Evolutionary conservation across 2,329 filamentous ascomycete genomes (phyloP).

Genomic region (Aspergillus sp.): DNA sequence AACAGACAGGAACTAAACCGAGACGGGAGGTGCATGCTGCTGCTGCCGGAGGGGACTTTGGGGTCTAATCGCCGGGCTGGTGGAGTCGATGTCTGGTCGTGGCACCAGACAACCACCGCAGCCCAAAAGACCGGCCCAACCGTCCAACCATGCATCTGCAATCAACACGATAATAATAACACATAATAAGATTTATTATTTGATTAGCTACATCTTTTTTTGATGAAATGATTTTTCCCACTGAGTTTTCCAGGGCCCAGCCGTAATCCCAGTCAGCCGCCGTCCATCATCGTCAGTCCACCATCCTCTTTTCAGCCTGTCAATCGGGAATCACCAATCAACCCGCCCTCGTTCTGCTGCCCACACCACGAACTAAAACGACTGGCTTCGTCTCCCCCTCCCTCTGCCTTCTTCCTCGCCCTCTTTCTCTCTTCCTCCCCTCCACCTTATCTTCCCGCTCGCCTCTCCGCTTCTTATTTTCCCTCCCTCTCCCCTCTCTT

Average conservation of each 20-base stretch:
- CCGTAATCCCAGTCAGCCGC: no score
- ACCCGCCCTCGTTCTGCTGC: conserved; percentile 10
- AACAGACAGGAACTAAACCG: conserved; percentile 21
- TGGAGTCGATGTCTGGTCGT: conserved; percentile 36
- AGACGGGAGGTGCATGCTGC: conserved; percentile 31
- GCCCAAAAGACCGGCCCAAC: conserved; percentile 41
- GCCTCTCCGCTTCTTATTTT: conserved; percentile 19
- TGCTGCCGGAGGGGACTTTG: no score
- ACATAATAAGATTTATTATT: background rate
- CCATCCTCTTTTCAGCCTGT: no score
- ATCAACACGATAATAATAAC: background rate
- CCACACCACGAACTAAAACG: background rate
- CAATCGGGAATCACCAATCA: conserved; percentile 1
- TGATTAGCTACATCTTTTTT: no score
- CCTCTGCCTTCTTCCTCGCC: background rate
- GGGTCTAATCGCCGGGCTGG: conserved; percentile 21
- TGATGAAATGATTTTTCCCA: background rate
- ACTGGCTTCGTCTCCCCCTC: conserved; percentile 13
- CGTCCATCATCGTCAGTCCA: no score
- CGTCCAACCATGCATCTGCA: conserved; percentile 18
- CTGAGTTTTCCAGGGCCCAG: background rate
- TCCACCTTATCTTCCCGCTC: conserved; percentile 9
- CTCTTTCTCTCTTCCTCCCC: background rate
- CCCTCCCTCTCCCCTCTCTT: conserved; percentile 22
- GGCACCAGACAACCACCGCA: conserved; percentile 36